Base-by-base conservation (phyloP, 2,329 filamentous ascomycete species). In the Furcasterigmium furcatum region DNA sequence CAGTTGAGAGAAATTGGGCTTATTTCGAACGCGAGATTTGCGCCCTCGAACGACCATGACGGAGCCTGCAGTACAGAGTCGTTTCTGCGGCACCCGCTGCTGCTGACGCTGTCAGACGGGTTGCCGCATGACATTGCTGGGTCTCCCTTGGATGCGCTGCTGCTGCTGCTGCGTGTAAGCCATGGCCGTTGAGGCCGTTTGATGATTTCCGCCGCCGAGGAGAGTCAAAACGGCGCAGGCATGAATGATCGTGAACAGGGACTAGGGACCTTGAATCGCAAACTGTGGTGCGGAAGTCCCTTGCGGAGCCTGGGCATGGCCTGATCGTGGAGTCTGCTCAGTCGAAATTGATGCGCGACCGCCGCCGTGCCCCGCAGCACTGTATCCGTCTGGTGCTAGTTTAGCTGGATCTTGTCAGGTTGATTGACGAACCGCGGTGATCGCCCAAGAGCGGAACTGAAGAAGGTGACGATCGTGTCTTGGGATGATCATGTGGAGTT, bases 21-120 rank as follows among this genome's bases (percentile, higher is more conserved):
- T 42, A 42, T 42, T 42, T 42, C 40, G 18, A 42, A 34, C 27
- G 29, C 40, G 40, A 42, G 20, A 42, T 42, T 42, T 42, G 40
- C 21, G 27, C 14, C 22, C 40, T 34, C 20, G 30, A 9, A 27
- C n/a, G 27, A 14, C 20, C 27, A 14, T 19, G n/a, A 36, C 34
- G n/a, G 24, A 12, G 24, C 38, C 21, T 40, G 38, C 21, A 19
- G 22, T 30, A 14, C 12, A 21, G 12, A 19, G 20, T 21, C 27
- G 21, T 24, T 18, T 19, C 25, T 19, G 22, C 19, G 16, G 9
- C 16, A 19, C 18, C 39, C 13, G 18, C 24, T 32, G 29, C 40
- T 14, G 29, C 12, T n/a, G 18, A 27, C 9, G 4, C 8, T 20
- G 20, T 19, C 12, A 14, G 9, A 27, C 27, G 12, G 21, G 18